phyloP scores from a whole-genome alignment of 306 rosid species.

The Pterocarpus macrocarpus region DNA sequence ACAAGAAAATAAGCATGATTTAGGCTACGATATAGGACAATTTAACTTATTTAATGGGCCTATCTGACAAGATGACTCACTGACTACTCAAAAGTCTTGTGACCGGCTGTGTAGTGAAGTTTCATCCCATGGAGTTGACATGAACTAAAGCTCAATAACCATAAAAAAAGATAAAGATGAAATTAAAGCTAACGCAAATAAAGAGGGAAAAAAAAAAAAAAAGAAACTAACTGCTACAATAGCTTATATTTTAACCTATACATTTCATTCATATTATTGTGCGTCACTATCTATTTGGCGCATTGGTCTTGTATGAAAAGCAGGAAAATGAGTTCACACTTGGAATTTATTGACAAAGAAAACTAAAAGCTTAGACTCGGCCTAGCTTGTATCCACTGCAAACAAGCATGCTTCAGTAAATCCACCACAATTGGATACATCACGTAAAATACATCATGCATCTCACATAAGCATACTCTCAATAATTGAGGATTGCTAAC shows the following conservation, averaged over 20 bases:
- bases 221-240: neutral
- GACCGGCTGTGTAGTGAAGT: too few species aligned
- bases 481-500: neutral
- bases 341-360: neutral
- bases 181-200: too few species aligned
- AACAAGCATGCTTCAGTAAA: neutral
- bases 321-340: neutral
- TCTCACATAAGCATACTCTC: neutral
- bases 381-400: neutral
- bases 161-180: too few species aligned
- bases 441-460: neutral
- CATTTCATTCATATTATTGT: neutral
- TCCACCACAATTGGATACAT: neutral
- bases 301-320: neutral
- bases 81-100: too few species aligned
- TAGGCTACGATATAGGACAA: too few species aligned
- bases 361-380: neutral
- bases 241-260: neutral
- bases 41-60: too few species aligned
- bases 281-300: constrained; percentile 23
- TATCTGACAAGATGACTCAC: too few species aligned
- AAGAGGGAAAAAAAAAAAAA: too few species aligned
- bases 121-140: too few species aligned
- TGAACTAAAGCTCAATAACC: too few species aligned
- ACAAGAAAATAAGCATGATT: too few species aligned